These are phyloP conservation scores for Aureobasidium sp. DNA, from an alignment of 2,329 filamentous ascomycete genomes.

Conservation along the genomic window DNA sequence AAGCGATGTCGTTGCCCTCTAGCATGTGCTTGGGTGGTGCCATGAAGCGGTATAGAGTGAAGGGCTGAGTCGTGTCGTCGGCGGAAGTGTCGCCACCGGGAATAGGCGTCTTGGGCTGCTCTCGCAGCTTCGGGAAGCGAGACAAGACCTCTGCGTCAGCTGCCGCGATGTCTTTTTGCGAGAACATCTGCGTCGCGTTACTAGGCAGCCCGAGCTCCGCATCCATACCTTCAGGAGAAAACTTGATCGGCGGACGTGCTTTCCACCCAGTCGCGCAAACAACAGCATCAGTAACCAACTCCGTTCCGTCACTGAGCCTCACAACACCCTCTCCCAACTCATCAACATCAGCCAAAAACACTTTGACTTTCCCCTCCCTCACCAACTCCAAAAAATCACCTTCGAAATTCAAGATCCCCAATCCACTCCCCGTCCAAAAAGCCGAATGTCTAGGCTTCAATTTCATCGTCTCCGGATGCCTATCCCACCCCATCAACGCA, in stretches of 20 bases:
- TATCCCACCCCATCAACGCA: constrained; percentile 37
- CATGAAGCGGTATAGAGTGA: constrained; percentile 36
- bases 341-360: constrained; percentile 48
- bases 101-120: constrained; percentile 35
- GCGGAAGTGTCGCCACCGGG: background rate
- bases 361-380: constrained; percentile 41
- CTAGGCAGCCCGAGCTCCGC: constrained; percentile 4
- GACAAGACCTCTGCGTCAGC: constrained; percentile 45
- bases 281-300: constrained; percentile 41
- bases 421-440: constrained; percentile 46
- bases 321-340: constrained; percentile 38
- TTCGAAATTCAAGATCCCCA: constrained; percentile 54
- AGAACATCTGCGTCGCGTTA: background rate
- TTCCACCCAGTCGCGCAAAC: constrained; percentile 52
- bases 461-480: constrained; percentile 32
- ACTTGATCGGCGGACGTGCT: constrained; percentile 35
- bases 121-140: constrained; percentile 43
- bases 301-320: constrained; percentile 39
- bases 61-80: constrained; percentile 17
- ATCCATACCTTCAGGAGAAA: background rate
- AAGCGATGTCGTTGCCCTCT: constrained; percentile 33
- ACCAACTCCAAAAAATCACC: constrained; percentile 49
- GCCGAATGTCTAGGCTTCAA: constrained; percentile 33
- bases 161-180: constrained; percentile 28
- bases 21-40: constrained; percentile 33